phyloP scores from a whole-genome alignment of 352 stramenopile genomes.

The Sclerospora graminicola region DNA sequence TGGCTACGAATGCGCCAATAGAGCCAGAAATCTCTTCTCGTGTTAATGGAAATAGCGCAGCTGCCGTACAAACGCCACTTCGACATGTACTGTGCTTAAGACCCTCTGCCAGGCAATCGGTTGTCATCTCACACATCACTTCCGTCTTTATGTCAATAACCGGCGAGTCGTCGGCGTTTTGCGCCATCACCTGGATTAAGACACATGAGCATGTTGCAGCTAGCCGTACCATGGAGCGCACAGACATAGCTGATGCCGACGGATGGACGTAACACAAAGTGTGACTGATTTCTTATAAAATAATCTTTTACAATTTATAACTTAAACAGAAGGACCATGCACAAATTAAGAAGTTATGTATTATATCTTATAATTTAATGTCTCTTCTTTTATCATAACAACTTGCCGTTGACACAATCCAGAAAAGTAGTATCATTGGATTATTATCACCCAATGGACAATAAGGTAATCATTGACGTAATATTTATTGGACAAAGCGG shows the following conservation, averaged over 20 bases:
- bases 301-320: too few relatives aligned
- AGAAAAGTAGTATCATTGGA: too few relatives aligned
- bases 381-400: too few relatives aligned
- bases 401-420: too few relatives aligned
- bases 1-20: slow-evolving; percentile 53
- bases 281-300: too few relatives aligned
- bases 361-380: too few relatives aligned
- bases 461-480: too few relatives aligned
- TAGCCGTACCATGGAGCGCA: slow-evolving; percentile 5
- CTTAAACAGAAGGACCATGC: too few relatives aligned
- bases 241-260: slow-evolving; percentile 1
- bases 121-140: slow-evolving; percentile 27
- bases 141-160: slow-evolving; percentile 20
- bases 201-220: slow-evolving; percentile 2
- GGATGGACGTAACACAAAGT: slow-evolving; percentile 5
- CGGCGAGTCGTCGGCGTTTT: slow-evolving; percentile 24
- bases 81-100: slow-evolving; percentile 33
- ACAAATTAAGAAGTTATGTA: too few relatives aligned
- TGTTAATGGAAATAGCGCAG: slow-evolving; percentile 52
- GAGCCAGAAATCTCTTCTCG: slow-evolving; percentile 44
- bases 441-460: too few relatives aligned
- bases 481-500: too few relatives aligned
- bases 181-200: slow-evolving; percentile 3
- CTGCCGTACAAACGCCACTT: slow-evolving; percentile 34
- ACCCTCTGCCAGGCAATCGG: slow-evolving; percentile 38